A percentile compares a stretch with the other conserved stretches of the same genome.
These are phyloP conservation scores for Rhizopus sp. DNA, from an alignment of 371 early-diverging fungal species.

Conservation along the genomic window DNA sequence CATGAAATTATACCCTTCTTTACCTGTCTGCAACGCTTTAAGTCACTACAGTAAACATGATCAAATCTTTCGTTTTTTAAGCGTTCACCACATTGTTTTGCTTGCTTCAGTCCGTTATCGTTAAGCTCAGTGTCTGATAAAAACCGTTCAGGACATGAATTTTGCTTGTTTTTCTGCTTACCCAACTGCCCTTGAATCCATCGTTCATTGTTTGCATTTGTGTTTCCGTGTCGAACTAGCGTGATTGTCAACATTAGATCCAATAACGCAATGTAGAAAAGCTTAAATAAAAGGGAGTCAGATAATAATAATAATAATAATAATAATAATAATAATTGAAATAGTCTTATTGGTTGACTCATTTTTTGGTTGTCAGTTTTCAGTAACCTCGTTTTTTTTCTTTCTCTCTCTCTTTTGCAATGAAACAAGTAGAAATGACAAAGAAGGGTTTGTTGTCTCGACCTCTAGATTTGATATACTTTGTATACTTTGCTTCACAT, in stretches of 20 bases:
- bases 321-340: too few relatives aligned
- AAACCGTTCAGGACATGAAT: not conserved
- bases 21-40: constrained; percentile 45
- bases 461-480: constrained; percentile 54
- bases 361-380: too few relatives aligned
- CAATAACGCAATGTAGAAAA: too few relatives aligned
- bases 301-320: too few relatives aligned
- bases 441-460: constrained; percentile 24
- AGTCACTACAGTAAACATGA: constrained; percentile 38
- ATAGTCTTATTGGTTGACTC: too few relatives aligned
- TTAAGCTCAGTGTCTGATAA: constrained; percentile 39
- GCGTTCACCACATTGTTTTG: constrained; percentile 33
- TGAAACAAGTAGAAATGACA: not conserved
- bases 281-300: too few relatives aligned
- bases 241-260: constrained; percentile 23
- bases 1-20: not conserved
- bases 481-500: constrained; percentile 62
- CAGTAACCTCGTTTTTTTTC: too few relatives aligned
- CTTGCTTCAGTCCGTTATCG: constrained; percentile 34
- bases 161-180: constrained; percentile 6
- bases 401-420: too few relatives aligned
- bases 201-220: constrained; percentile 45
- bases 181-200: constrained; percentile 50
- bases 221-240: constrained; percentile 49
- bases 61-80: constrained; percentile 26